Conservation (phyloP, 306 rosid species). For the Rosa chinensis region DNA sequence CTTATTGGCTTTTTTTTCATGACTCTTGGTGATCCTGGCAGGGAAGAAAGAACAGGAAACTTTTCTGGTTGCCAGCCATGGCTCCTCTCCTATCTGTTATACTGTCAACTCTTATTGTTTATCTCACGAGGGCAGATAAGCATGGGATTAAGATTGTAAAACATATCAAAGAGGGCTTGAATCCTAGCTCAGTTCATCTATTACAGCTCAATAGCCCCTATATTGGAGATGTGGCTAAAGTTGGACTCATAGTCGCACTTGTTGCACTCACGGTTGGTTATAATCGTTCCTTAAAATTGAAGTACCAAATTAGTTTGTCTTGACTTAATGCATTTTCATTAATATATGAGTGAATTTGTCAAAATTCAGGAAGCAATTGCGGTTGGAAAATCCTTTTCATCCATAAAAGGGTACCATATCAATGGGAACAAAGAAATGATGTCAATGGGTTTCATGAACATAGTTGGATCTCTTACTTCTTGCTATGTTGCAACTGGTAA, state of each 20-base stretch:
- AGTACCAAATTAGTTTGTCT: background rate
- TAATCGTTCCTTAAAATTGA: background rate
- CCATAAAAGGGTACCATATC: conserved; percentile 69
- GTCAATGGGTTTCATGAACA: conserved; percentile 74
- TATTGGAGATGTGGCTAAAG: conserved; percentile 51
- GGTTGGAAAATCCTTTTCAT: conserved; percentile 82
- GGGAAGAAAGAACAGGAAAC: conserved; percentile 61
- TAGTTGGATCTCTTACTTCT: conserved; percentile 83
- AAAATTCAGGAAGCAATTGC: conserved; percentile 74
- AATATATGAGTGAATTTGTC: background rate
- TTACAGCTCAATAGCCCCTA: conserved; percentile 47
- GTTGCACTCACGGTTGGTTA: conserved; percentile 70
- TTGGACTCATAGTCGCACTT: conserved; percentile 61
- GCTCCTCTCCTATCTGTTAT: conserved; percentile 70
- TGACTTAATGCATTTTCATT: background rate
- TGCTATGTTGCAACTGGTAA: conserved; percentile 92
- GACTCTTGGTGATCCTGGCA: conserved; percentile 18
- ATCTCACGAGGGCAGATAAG: conserved; percentile 56
- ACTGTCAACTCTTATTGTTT: conserved; percentile 64
- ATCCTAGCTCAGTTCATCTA: conserved; percentile 67
- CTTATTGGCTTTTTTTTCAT: background rate
- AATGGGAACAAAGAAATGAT: conserved; percentile 93
- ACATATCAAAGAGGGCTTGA: conserved; percentile 71
- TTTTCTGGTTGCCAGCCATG: conserved; percentile 82
- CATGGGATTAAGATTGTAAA: conserved; percentile 73